phyloP scores from a whole-genome alignment of 768 basidiomycete genomes.

The Xerocomellus dryophilus region DNA sequence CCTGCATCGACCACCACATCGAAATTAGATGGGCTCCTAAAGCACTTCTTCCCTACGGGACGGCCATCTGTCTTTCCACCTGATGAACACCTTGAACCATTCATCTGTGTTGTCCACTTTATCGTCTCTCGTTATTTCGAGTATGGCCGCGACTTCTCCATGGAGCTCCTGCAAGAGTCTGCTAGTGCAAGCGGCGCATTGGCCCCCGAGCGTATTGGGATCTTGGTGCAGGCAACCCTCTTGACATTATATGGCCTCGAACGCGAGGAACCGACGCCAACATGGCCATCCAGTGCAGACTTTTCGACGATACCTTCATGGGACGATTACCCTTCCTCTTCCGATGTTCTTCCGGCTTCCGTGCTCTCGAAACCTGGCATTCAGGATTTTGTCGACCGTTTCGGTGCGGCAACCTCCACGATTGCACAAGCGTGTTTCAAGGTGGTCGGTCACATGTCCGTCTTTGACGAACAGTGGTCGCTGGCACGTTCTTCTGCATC shows the following conservation, averaged over 20 bases:
- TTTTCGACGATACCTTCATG: slow-evolving; percentile 52
- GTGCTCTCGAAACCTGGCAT: slow-evolving; percentile 63
- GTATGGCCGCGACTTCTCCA: slow-evolving; percentile 75
- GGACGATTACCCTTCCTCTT: slow-evolving; percentile 70
- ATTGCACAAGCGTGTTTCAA: slow-evolving; percentile 61
- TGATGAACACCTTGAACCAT: slow-evolving; percentile 75
- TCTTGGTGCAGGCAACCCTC: slow-evolving; percentile 75
- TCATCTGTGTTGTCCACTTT: slow-evolving; percentile 79
- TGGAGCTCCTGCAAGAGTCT: slow-evolving; percentile 77
- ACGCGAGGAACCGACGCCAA: slow-evolving; percentile 62
- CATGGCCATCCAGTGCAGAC: slow-evolving; percentile 77
- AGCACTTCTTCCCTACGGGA: slow-evolving; percentile 75
- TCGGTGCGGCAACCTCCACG: slow-evolving; percentile 51
- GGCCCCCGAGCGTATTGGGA: slow-evolving; percentile 69
- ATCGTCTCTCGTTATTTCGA: slow-evolving; percentile 81
- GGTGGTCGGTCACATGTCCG: slow-evolving; percentile 68
- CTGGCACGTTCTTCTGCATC: slow-evolving; percentile 44
- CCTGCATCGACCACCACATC: slow-evolving; percentile 74
- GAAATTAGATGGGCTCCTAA: slow-evolving; percentile 72
- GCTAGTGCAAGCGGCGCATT: slow-evolving; percentile 43
- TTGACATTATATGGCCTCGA: slow-evolving; percentile 71
- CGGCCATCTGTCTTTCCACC: slow-evolving; percentile 56
- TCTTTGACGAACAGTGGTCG: slow-evolving; percentile 85
- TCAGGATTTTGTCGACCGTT: slow-evolving; percentile 68
- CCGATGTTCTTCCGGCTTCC: slow-evolving; percentile 55